These are phyloP conservation scores for Nicotiana tabacum DNA, from an alignment of 257 asterid species.

Conservation along the genomic window DNA sequence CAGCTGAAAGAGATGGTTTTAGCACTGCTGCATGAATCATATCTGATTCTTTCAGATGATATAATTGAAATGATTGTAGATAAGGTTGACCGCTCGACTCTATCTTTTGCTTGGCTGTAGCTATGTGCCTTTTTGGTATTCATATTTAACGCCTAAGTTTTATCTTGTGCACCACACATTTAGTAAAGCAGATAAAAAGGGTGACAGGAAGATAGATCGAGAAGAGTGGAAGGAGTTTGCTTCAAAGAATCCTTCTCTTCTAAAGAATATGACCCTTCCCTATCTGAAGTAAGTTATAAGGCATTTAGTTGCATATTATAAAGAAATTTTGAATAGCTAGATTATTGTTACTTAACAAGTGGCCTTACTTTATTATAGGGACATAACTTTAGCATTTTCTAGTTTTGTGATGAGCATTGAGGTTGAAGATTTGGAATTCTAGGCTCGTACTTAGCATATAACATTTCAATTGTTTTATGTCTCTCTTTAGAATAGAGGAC, in stretches of 20 bases:
- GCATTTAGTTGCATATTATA: background rate
- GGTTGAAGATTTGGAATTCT: conserved; percentile 52
- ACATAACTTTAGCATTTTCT: conserved; percentile 71
- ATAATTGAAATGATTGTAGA: conserved; percentile 64
- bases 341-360: background rate
- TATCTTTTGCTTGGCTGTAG: background rate
- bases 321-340: background rate
- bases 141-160: background rate
- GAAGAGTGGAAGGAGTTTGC: conserved; percentile 86
- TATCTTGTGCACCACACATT: conserved; percentile 41
- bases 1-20: conserved; percentile 91
- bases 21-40: conserved; percentile 79
- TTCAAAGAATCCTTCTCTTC: conserved; percentile 69
- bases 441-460: conserved; percentile 5
- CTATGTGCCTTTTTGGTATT: background rate
- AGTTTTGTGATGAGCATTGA: conserved; percentile 62
- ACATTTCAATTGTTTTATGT: too few species aligned
- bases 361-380: conserved; percentile 35
- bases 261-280: conserved; percentile 87
- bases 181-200: conserved; percentile 60
- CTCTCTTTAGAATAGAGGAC: too few species aligned
- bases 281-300: conserved; percentile 53
- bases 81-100: conserved; percentile 36
- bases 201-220: conserved; percentile 74
- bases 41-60: conserved; percentile 70